Base-by-base conservation (phyloP, 2,329 filamentous ascomycete genomes). In the Raffaelea ambrosiae region DNA sequence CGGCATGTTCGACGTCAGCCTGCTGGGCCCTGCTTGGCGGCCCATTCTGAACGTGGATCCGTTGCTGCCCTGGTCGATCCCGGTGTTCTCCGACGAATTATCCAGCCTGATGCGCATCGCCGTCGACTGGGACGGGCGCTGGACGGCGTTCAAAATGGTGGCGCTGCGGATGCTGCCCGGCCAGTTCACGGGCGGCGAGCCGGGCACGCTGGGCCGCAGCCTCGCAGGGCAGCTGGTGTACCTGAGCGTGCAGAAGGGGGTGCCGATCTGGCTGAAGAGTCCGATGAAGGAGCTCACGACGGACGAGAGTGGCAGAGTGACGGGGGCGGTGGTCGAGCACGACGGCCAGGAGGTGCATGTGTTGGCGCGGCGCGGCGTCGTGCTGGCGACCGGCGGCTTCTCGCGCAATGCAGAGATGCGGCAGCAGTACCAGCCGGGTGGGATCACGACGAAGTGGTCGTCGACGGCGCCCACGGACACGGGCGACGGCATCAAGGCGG, bases 361-460 rank as follows among this genome's bases (percentile, higher is more conserved):
- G 43, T 46, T 55, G 2, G 58, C 62, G 8, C 51, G 46, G 1
- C 45, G 52, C n/a, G 63, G 60, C 13, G 61, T 66, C 13, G 48
- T 67, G 10, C 55, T 67, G 9, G 58, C 58, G 7, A 62, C 62
- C 7, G 65, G 63, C 5, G 65, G 65, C 4, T 67, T 67, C 50
- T 59, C 64, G 0, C 54, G 57, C 16, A 64, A 65, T 43, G 39
- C 46, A 7, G 44, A 50, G 10, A 60, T 65, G 55, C 57, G 64
- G n/a, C 46, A 58, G 19, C 42, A 57, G 48, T 56, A 58, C 45
- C 53, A 54, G 1, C 44, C 50, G 7, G 20, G 49, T 2, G 55
- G 54, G 9, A 51, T 54, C 26, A 59, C 43, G 26, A 44, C 53
- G 2, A 46, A 57, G 11, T 64, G 60, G 61, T 60, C 59, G 5